Base-by-base conservation (phyloP, 1,284 basidiomycete species). In the Paramarasmius palmivorus region DNA sequence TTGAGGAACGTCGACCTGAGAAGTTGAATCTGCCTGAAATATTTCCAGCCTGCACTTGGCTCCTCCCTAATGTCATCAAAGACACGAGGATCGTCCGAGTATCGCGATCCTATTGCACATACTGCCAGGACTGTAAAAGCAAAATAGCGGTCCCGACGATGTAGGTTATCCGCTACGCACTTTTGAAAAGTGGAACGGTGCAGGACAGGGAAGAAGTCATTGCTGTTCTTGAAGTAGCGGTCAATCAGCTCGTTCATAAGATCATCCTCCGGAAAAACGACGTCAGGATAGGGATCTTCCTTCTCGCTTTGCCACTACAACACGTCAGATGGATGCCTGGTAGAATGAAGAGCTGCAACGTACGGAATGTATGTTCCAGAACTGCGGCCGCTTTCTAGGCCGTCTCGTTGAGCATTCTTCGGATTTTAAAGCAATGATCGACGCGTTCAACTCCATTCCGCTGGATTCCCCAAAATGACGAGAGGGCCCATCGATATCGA, bases 1-100 rank as follows among this genome's bases (percentile, higher is more conserved):
- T 72, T 69, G 4, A 71, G 69, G 35, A 85, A 70, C 47, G 81
- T 64, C 0, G 74, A 74, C 58, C 72, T 74, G 12, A 78, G 70
- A 48, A 77, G 64, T 52, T 85, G 75, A 0, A 90, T 78, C 52
- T 88, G 85, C 26, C 81, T 73, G 59, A 91, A 86, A 70, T 79
- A 93, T 59, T 82, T 83, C 89, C 89, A 92, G 2, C 91, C 91
- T 1, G 78, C 74, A 1, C 86, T 86, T 57, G 82, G 80, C 48
- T 66, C 67, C 9, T 69, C 68, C 5, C 38, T 23, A 7, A 9
- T 32, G n/a, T 42, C 39, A 3, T 19, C 22, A n/a, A 34, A 54
- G 10, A 54, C 39, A 1, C 46, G 23, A n/a, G 46, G 25, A 37
- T 54, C 52, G 9, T 36, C n/a, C 2, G 46, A 54, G 22, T 49